Evolutionary conservation across 192 early-diverging fungal genomes (phyloP).

Genomic region (Coemansia sp.): DNA sequence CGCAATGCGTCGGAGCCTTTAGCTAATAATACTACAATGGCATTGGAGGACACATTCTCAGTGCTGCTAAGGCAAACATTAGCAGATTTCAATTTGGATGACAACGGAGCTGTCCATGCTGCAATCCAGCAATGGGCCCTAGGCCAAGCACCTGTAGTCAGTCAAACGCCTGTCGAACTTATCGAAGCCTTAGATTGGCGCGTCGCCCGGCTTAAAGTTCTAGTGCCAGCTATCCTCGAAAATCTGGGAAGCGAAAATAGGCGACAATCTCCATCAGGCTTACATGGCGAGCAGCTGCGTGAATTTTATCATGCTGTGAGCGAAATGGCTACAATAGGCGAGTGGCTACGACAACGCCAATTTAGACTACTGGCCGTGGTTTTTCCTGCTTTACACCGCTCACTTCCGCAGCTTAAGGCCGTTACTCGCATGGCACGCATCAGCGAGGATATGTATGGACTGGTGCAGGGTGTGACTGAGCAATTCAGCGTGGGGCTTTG

Average conservation of each 20-base stretch:
- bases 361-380: slow-evolving; percentile 27
- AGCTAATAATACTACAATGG: not conserved
- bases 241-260: slow-evolving; percentile 7
- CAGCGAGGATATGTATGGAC: slow-evolving; percentile 36
- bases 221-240: slow-evolving; percentile 20
- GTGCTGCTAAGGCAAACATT: slow-evolving; percentile 17
- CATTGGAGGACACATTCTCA: slow-evolving; percentile 17
- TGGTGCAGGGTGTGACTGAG: slow-evolving; percentile 23
- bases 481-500: slow-evolving; percentile 16
- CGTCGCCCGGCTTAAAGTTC: slow-evolving; percentile 24
- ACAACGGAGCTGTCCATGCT: slow-evolving; percentile 10
- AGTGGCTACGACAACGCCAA: slow-evolving; percentile 37
- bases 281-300: slow-evolving; percentile 27
- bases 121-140: slow-evolving; percentile 40
- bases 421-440: slow-evolving; percentile 28
- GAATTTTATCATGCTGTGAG: slow-evolving; percentile 32
- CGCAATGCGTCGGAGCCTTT: not conserved
- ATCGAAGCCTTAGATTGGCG: slow-evolving; percentile 12
- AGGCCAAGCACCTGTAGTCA: slow-evolving; percentile 10
- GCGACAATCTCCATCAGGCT: not conserved
- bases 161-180: slow-evolving; percentile 18
- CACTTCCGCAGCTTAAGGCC: slow-evolving; percentile 24
- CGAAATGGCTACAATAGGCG: slow-evolving; percentile 33
- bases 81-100: not conserved
- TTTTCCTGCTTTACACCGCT: slow-evolving; percentile 24